phyloP scores from a whole-genome alignment of 1,284 basidiomycete genomes.

The Malassezia sp. region DNA sequence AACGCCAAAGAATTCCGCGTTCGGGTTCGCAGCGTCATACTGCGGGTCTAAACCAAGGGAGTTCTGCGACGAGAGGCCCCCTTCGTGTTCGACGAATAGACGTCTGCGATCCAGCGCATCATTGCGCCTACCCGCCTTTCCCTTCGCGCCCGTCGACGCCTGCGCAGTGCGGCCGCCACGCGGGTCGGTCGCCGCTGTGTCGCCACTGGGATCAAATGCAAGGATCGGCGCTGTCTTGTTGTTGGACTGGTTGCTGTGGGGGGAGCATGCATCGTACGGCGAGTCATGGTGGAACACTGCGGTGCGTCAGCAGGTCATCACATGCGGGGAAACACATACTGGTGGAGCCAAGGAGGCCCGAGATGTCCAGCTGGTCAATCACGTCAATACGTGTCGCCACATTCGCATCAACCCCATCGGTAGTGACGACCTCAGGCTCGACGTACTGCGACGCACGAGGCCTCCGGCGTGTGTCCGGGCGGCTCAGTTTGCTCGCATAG shows the following conservation, averaged over 20 bases:
- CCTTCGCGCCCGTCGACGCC: slow-evolving; percentile 1
- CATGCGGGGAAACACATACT: slow-evolving; percentile 14
- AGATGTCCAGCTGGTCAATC: slow-evolving; percentile 42
- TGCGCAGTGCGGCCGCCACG: slow-evolving; percentile 13
- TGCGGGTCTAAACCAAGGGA: neutral
- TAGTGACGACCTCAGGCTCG: slow-evolving; percentile 4
- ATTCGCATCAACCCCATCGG: slow-evolving; percentile 1
- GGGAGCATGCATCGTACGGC: slow-evolving; percentile 42
- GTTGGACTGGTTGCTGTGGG: slow-evolving; percentile 32
- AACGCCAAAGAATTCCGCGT: slow-evolving; percentile 42
- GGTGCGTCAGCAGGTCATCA: neutral
- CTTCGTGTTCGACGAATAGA: too few species aligned
- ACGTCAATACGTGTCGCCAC: slow-evolving; percentile 30
- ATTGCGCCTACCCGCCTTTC: too few species aligned
- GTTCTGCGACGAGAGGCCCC: too few species aligned
- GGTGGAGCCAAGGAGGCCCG: slow-evolving; percentile 35
- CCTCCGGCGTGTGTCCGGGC: too few species aligned
- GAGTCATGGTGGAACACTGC: slow-evolving; percentile 45
- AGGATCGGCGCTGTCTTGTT: slow-evolving; percentile 30
- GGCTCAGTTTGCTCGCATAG: too few species aligned
- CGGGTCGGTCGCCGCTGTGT: slow-evolving; percentile 31
- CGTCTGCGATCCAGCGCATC: slow-evolving; percentile 19
- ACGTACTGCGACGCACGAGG: slow-evolving; percentile 10
- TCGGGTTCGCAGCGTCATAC: slow-evolving; percentile 22
- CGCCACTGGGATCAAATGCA: slow-evolving; percentile 39